Evolutionary conservation across 139 green algal genomes (phyloP), one percentile per base, ranked within the genome.

Genomic region (Chlamydomonas incerta): DNA sequence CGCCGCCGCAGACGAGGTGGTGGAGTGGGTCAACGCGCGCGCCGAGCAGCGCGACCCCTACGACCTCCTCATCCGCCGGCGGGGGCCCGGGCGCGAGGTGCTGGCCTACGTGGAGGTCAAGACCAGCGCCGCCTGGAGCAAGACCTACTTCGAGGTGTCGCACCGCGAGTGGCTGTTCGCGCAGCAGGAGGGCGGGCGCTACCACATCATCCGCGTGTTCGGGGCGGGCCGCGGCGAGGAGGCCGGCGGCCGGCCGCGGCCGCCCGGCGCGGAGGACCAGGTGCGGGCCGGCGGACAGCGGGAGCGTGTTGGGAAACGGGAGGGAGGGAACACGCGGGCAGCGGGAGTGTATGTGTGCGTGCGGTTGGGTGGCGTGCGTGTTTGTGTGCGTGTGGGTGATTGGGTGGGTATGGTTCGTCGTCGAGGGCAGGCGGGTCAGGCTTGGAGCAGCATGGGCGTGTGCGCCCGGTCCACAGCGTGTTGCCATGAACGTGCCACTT

Each of bases 111-210:
- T 89, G 37, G 85, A 89, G 62, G 85, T 89, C 76, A 89, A 89
- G 85, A 46, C 76, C 69, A 83, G 52, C 35, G 35, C 23, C 58
- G 82, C 31, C 33, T 57, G 63, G 68, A 71, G 86, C 21, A 89
- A 89, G 77, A 65, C 46, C 9, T 89, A 82, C 47, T 86, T 89
- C 46, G 85, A 89, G 85, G 60, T 89, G 46, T 75, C 52, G 69
- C 69, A 86, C 76, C 31, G 50, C 41, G 85, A 89, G 77, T 89
- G 85, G 85, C 41, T 86, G 68, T 89, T 86, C 34, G 85, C 85
- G 21, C 76, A 89, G 76, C 55, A 57, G 23, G 29, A 86, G 75
- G 75, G 75, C 24, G 31, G 37, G 11, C 52, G 46, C 35, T 85
- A 86, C 74, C 68, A 81, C 37, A 72, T 89, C 75, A 74, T 65